Base-by-base conservation (phyloP, 768 basidiomycete genomes). In the Russula vinacea region DNA sequence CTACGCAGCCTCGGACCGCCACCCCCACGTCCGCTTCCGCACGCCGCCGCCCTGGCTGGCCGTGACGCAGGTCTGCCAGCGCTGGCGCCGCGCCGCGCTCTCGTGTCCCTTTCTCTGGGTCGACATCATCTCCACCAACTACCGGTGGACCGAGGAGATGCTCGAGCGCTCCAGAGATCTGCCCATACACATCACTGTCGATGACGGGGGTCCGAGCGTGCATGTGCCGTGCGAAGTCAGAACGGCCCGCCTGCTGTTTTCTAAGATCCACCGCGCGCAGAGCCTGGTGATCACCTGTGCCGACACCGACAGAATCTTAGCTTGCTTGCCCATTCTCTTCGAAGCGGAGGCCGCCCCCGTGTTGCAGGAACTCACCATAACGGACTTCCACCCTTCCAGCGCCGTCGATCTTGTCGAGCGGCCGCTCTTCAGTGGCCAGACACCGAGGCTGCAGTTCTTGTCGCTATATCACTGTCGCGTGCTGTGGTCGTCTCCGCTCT, bases 21-120 rank as follows among this genome's bases (percentile, higher is more conserved):
- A 50, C 17, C 65, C 65, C 19, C 65, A 67, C 47, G 24, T 57
- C 51, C 65, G 57, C 37, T 42, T 49, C 33, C 62, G 62, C 33
- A 29, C 62, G 2, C 65, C 65, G 4, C 65, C 65, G 45, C 32
- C 53, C 1, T 67, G 65, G 65, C 22, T 67, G 16, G 64, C 65
- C 0, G 65, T 65, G 37, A 67, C 65, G 1, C 65, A 67, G 9
- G 65, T 67, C 24, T 67, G 65, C 40, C 65, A 58, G 29, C 65
- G 65, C 33, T 67, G 65, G 65, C 65, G 65, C 29, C 32, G 56
- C 51, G 57, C 63, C 2, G 63, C 65, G 10, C 44, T 67, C 7
- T 58, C 57, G 8, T 67, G 56, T 39, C 63, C 65, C 4, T 59
- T 39, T 33, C 62, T 67, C 42, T 67, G 65, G 65, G 57, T 44